Evolutionary conservation across 1,284 basidiomycete genomes (phyloP).

Genomic region (Ganoderma leucocontextum): DNA sequence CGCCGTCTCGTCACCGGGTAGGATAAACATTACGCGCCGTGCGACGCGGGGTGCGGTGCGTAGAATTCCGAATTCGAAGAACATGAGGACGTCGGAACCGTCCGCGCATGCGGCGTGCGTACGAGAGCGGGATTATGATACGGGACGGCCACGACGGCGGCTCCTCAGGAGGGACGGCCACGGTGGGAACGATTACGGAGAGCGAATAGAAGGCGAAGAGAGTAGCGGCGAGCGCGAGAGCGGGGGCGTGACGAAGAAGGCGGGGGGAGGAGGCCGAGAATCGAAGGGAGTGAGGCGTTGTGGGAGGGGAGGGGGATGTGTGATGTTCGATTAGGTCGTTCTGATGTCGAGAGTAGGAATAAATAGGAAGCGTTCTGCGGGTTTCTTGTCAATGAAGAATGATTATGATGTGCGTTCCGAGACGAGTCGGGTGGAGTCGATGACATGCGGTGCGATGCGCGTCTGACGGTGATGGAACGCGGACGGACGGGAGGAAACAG

Average conservation of each 20-base stretch:
- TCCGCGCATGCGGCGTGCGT: background rate
- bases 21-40: background rate
- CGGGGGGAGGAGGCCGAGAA: background rate
- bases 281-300: background rate
- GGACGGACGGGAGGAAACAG: slow-evolving; percentile 3
- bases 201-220: slow-evolving; percentile 1
- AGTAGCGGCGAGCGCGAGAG: slow-evolving; percentile 1
- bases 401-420: background rate
- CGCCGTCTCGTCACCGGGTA: background rate
- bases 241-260: background rate
- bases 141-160: background rate
- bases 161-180: background rate
- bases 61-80: background rate
- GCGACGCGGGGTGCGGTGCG: background rate
- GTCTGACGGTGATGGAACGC: background rate
- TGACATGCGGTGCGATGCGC: background rate
- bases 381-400: background rate
- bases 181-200: slow-evolving; percentile 17
- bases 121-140: background rate
- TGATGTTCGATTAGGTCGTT: slow-evolving; percentile 26
- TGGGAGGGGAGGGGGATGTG: no score
- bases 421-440: background rate
- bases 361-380: background rate
- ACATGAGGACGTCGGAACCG: background rate
- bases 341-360: slow-evolving; percentile 20